These are phyloP conservation scores for Ganoderma lucidum DNA, from an alignment of 1,284 basidiomycete species.

Conservation along the genomic window DNA sequence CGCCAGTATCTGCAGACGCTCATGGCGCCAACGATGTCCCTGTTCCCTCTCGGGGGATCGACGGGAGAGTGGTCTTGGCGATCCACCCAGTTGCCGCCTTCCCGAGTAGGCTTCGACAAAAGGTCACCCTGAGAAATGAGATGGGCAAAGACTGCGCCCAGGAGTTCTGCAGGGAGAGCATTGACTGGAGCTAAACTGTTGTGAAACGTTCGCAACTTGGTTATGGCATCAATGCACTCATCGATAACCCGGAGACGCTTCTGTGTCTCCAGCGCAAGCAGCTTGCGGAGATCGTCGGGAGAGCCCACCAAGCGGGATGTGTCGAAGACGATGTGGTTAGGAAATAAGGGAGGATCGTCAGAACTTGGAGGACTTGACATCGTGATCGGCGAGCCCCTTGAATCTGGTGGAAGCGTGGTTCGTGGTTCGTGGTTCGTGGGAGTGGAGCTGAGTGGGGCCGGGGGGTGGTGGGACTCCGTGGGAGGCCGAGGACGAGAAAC, in stretches of 20 bases:
- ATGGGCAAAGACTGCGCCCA: not conserved
- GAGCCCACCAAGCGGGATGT: not conserved
- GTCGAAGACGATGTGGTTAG: not conserved
- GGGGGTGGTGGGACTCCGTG: too few relatives aligned
- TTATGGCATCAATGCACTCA: not conserved
- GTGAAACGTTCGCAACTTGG: not conserved
- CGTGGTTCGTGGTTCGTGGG: too few relatives aligned
- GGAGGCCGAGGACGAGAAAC: too few relatives aligned
- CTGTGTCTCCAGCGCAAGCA: not conserved
- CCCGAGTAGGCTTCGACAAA: not conserved
- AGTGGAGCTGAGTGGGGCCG: not conserved
- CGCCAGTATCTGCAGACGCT: slow-evolving; percentile 8
- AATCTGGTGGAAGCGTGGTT: not conserved
- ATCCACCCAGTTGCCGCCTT: not conserved
- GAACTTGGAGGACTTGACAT: not conserved
- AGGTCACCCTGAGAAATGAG: not conserved
- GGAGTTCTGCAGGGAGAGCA: not conserved
- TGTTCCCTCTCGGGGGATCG: not conserved
- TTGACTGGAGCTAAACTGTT: not conserved
- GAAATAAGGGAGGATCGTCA: not conserved
- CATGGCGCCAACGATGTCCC: not conserved
- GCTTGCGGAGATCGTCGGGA: not conserved
- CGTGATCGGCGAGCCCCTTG: not conserved
- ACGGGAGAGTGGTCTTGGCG: not conserved
- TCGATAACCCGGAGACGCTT: not conserved